phyloP scores from a whole-genome alignment of 164 flowering plant species.

The Kalanchoe fedtschenkoi region DNA sequence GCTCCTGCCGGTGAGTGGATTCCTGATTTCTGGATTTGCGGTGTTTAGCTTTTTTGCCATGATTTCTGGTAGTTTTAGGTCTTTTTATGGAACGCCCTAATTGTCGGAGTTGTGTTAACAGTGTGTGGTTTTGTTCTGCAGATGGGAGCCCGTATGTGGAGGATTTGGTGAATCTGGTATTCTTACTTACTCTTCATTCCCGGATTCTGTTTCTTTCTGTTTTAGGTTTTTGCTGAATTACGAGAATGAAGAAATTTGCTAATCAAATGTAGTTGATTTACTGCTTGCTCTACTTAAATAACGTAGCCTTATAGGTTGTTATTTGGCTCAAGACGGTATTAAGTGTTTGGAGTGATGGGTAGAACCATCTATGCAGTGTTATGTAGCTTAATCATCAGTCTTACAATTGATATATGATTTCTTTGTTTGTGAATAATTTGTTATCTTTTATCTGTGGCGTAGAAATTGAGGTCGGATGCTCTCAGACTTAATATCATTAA shows the following conservation, averaged over 20 bases:
- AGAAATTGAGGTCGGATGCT: conserved; percentile 44
- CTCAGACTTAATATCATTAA: conserved; percentile 29
- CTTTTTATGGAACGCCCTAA: background rate
- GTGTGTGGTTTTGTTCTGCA: conserved; percentile 17
- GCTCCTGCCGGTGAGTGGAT: conserved; percentile 19
- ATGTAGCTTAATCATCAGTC: background rate
- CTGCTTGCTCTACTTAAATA: too few species aligned
- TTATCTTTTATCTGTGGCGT: conserved; percentile 16
- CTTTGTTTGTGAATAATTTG: background rate
- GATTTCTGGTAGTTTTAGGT: background rate
- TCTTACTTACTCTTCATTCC: conserved; percentile 8
- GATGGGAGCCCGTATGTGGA: conserved; percentile 36
- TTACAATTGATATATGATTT: background rate
- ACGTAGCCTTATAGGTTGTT: background rate
- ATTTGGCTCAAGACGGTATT: too few species aligned
- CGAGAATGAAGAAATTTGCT: conserved; percentile 1
- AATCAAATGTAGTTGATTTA: too few species aligned
- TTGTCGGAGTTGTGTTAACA: background rate
- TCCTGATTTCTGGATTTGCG: too few species aligned
- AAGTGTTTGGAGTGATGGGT: background rate
- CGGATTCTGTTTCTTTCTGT: conserved; percentile 1
- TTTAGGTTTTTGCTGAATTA: background rate
- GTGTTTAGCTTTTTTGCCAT: background rate
- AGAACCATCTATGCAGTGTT: background rate
- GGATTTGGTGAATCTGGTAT: conserved; percentile 43